Percentiles rank a stretch among this genome's conserved stretches.
Evolutionary conservation across 2,329 filamentous ascomycete species (phyloP).

Genomic region (Colletotrichum sp.): DNA sequence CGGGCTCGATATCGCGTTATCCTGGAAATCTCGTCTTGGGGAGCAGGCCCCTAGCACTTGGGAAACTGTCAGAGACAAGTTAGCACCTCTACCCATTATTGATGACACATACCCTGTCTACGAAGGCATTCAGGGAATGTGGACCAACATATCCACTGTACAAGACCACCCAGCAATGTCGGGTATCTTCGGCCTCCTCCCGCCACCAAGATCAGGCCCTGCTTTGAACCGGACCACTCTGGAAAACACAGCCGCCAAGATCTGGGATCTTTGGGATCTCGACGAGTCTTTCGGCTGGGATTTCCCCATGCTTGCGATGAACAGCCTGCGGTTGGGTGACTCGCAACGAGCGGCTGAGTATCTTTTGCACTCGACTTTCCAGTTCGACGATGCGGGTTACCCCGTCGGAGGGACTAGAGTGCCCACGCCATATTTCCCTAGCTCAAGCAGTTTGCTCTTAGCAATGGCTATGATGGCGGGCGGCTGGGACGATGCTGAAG

Average conservation of each 20-base stretch:
- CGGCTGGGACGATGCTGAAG: slow-evolving; percentile 58
- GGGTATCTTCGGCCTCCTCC: slow-evolving; percentile 47
- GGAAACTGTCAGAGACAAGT: slow-evolving; percentile 52
- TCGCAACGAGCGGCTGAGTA: slow-evolving; percentile 42
- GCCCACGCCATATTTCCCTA: slow-evolving; percentile 63
- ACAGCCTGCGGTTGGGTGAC: slow-evolving; percentile 44
- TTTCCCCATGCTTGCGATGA: slow-evolving; percentile 51
- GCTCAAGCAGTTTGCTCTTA: slow-evolving; percentile 52
- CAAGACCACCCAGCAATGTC: slow-evolving; percentile 49
- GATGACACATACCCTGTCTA: slow-evolving; percentile 60
- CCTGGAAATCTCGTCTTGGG: slow-evolving; percentile 56
- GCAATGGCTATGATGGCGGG: slow-evolving; percentile 63
- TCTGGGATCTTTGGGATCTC: slow-evolving; percentile 42
- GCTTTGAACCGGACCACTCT: slow-evolving; percentile 39
- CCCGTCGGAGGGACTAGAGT: slow-evolving; percentile 56
- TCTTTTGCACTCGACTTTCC: slow-evolving; percentile 54
- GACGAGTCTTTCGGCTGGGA: slow-evolving; percentile 49
- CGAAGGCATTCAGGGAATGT: slow-evolving; percentile 50
- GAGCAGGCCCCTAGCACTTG: slow-evolving; percentile 49
- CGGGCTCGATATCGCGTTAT: slow-evolving; percentile 57
- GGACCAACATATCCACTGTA: slow-evolving; percentile 41
- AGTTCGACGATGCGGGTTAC: slow-evolving; percentile 63
- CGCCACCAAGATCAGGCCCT: slow-evolving; percentile 39
- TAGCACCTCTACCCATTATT: slow-evolving; percentile 57
- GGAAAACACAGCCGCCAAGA: slow-evolving; percentile 41